Base-by-base conservation (phyloP, 179 eudicot genomes). In the Carnegiea gigantea region DNA sequence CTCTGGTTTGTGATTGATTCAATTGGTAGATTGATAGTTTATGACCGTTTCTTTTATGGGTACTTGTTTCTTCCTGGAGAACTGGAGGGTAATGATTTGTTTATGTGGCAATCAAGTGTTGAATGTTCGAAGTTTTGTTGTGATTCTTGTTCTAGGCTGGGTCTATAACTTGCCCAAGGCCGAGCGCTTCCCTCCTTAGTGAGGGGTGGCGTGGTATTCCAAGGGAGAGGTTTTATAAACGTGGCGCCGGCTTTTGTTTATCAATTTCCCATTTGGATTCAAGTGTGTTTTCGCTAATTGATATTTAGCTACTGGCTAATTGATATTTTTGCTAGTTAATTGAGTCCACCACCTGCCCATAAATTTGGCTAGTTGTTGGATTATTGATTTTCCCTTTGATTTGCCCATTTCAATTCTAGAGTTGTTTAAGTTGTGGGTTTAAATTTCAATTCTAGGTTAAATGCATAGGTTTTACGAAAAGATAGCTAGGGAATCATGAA, bases 151-250 rank as follows among this genome's bases (percentile, higher is more conserved):
- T 67, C 40, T 57, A 23, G 18, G 7, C 28, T 76, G 67, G 20
- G 26, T 40, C 2, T 18, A 3, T 59, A 40, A 76, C 28, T 70
- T 73, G 87, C 86, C 90, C 81, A 67, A 86, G 90, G 90, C 87
- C 88, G 87, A 86, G 89, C 87, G 86, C 85, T 88, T 86, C 86
- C 89, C 82, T 81, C 87, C 80, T 82, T 79, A 88, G 86, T 72
- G 82, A 86, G 87, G 65, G 89, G 86, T 83, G 90, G 88, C 86
- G 90, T 88, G 90, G 88, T 86, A 88, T 84, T 82, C 87, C 89
- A 88, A 85, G 88, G 76, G 90, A 86, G 82, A 86, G 84, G 62
- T 57, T 57, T 57, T 57, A 57, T 57, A 57, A 57, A 1, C 21
- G 62, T 57, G 62, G 64, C 64, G n/a, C 64, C 36, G 36, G 36